Conservation (phyloP, 192 early-diverging fungal genomes). For the Coemansia sp. region DNA sequence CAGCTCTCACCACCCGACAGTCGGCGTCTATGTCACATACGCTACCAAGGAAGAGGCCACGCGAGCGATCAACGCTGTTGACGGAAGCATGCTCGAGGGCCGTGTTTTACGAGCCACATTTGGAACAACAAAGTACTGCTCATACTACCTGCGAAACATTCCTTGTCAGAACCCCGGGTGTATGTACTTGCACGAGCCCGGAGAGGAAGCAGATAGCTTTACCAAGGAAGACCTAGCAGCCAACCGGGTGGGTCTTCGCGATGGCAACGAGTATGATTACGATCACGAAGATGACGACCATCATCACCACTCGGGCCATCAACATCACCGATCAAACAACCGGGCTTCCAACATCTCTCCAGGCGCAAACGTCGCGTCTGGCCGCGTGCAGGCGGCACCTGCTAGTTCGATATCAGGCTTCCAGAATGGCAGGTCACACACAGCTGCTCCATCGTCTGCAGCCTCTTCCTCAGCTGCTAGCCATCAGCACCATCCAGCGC, state of each 20-base stretch:
- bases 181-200: slow-evolving; percentile 94
- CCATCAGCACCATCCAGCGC: background rate
- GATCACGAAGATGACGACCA: slow-evolving; percentile 1
- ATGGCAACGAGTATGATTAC: background rate
- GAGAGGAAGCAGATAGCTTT: slow-evolving; percentile 90
- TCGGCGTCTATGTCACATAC: slow-evolving; percentile 94
- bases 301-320: slow-evolving; percentile 1
- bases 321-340: background rate
- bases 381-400: slow-evolving; percentile 5
- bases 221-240: slow-evolving; percentile 86
- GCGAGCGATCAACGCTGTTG: slow-evolving; percentile 90
- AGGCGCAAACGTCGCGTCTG: background rate
- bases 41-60: slow-evolving; percentile 89
- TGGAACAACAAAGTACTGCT: slow-evolving; percentile 99
- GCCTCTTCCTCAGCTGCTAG: slow-evolving; percentile 2
- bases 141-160: slow-evolving; percentile 89
- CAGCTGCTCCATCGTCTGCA: slow-evolving; percentile 14
- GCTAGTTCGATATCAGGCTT: slow-evolving; percentile 11
- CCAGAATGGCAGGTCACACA: slow-evolving; percentile 1
- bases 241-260: slow-evolving; percentile 25
- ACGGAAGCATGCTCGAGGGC: slow-evolving; percentile 86
- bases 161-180: slow-evolving; percentile 91
- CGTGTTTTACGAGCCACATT: slow-evolving; percentile 89
- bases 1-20: slow-evolving; percentile 47
- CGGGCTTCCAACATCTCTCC: slow-evolving; percentile 3